Evolutionary conservation across 1,284 basidiomycete genomes (phyloP).

Genomic region (Cutaneotrichosporon sp.): DNA sequence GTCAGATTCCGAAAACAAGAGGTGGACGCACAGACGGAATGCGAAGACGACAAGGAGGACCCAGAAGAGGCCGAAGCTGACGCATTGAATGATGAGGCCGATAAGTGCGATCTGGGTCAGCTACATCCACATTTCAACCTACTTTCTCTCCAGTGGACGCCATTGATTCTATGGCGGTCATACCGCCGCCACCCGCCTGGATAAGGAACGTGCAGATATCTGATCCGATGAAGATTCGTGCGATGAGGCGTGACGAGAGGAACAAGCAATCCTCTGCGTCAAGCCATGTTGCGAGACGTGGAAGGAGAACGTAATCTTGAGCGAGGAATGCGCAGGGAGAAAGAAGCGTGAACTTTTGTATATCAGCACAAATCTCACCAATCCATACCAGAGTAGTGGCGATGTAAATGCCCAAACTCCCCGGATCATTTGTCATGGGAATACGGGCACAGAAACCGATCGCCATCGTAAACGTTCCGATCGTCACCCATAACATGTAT

Average conservation of each 20-base stretch:
- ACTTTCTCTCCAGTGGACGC: slow-evolving; percentile 45
- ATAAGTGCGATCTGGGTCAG: slow-evolving; percentile 58
- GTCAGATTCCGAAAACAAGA: background rate
- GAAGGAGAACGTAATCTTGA: slow-evolving; percentile 65
- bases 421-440: background rate
- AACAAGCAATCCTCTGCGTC: slow-evolving; percentile 54
- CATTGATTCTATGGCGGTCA: slow-evolving; percentile 37
- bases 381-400: slow-evolving; percentile 55
- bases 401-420: slow-evolving; percentile 56
- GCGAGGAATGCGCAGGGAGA: slow-evolving; percentile 71
- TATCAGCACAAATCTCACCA: slow-evolving; percentile 10
- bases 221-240: slow-evolving; percentile 43
- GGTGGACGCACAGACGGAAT: slow-evolving; percentile 55
- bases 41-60: slow-evolving; percentile 61
- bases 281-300: slow-evolving; percentile 61
- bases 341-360: slow-evolving; percentile 21
- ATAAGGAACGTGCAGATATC: slow-evolving; percentile 67
- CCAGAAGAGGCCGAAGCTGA: slow-evolving; percentile 64
- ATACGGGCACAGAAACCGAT: background rate
- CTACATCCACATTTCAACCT: slow-evolving; percentile 3
- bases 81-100: slow-evolving; percentile 63
- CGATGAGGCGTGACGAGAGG: slow-evolving; percentile 30
- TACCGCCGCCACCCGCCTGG: slow-evolving; percentile 55
- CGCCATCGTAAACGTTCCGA: background rate
- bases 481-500: slow-evolving; percentile 8